Evolutionary conservation across 2,329 filamentous ascomycete species (phyloP), one percentile per base, ranked within the genome.

Genomic region (Colletotrichum chrysophilum): DNA sequence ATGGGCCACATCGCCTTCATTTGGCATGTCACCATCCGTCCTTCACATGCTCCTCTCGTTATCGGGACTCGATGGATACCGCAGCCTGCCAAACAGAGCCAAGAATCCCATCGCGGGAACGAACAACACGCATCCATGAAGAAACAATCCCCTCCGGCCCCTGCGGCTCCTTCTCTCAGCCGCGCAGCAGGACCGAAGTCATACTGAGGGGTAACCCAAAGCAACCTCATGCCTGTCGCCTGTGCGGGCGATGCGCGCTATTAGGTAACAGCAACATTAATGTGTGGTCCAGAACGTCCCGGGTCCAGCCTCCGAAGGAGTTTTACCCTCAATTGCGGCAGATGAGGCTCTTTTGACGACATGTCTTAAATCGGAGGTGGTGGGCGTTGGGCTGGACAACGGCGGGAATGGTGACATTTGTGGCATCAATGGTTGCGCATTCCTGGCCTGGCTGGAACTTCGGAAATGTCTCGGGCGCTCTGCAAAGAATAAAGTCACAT

Each of bases 401-500:
- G 52, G 32, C 32, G 32, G 28, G 18, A 65, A 65, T 64, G 38
- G 16, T 34, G 36, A 52, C 34, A 61, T 71, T 66, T 70, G 28
- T 2, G 34, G 67, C 32, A 4, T n/a, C 5, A 32, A 48, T 61
- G n/a, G n/a, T n/a, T 16, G 12, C 28, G 13, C 66, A 34, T 73
- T 70, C 66, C 55, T 34, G 13, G 28, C 32, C 26, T 18, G 16
- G 66, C 9, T 62, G 9, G 61, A 26, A 12, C 68, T 12, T 4
- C 43, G 69, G 61, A 56, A 43, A 58, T 32, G 66, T 75, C 62
- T 72, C 69, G 32, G 69, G 71, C 62, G 62, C 67, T 21, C 14
- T 60, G 56, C 26, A 7, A 60, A 4, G 14, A 38, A 38, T 18
- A 18, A 5, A 4, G 7, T 16, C 10, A 18, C 21, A 14, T 24